These are phyloP conservation scores for Dactylis glomerata DNA, from an alignment of 176 grass and related monocot species.

Conservation along the genomic window DNA sequence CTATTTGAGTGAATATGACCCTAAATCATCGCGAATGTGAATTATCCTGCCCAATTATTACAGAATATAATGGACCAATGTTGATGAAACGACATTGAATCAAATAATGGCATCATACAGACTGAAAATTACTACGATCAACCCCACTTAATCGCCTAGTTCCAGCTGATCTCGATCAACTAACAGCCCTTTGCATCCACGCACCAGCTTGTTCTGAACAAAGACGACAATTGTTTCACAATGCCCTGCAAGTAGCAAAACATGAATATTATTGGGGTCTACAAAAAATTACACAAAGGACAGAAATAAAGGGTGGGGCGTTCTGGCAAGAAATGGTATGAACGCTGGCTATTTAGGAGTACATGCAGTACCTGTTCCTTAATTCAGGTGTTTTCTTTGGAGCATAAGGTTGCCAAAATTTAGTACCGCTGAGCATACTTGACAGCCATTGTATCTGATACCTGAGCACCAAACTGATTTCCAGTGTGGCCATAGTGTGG, in stretches of 20 bases:
- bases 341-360: not conserved
- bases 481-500: not conserved
- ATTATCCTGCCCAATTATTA: not conserved
- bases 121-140: not conserved
- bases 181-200: not conserved
- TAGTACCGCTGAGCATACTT: not conserved
- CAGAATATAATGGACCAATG: not conserved
- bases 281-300: not conserved
- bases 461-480: constrained; percentile 27
- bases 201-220: not conserved
- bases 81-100: not conserved
- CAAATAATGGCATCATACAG: not conserved
- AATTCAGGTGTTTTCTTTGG: not conserved
- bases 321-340: no score
- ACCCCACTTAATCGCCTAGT: not conserved
- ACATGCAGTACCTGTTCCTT: not conserved
- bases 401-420: not conserved
- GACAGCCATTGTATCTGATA: not conserved
- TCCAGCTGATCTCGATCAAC: not conserved
- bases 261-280: not conserved
- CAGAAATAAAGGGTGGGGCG: not conserved
- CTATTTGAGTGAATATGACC: not conserved
- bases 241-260: constrained; percentile 3
- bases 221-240: not conserved
- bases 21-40: not conserved